phyloP scores from a whole-genome alignment of 73 alveolate species.

The Blepharisma stoltei region DNA sequence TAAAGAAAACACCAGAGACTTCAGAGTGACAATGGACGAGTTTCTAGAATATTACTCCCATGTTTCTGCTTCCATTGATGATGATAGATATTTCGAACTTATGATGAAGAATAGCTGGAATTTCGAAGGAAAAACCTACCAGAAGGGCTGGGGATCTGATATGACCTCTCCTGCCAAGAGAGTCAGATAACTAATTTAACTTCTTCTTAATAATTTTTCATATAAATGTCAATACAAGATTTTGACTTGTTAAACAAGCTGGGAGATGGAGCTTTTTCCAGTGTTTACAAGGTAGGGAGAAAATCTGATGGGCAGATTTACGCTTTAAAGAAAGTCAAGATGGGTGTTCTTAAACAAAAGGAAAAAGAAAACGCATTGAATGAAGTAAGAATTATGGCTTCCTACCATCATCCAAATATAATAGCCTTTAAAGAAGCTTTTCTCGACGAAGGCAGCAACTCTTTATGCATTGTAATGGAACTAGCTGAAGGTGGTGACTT shows the following conservation, averaged over 20 bases:
- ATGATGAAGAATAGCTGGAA: conserved; percentile 59
- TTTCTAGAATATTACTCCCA: conserved; percentile 83
- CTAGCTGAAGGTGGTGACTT: conserved; percentile 92
- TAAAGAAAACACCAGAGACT: conserved; percentile 40
- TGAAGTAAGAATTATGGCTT: conserved; percentile 48
- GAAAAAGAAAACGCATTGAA: conserved; percentile 54
- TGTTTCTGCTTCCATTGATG: conserved; percentile 80
- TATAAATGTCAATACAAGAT: conserved; percentile 28
- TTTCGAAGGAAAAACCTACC: conserved; percentile 18
- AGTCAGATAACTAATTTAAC: too few relatives aligned
- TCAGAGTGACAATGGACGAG: conserved; percentile 84
- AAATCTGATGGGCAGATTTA: conserved; percentile 39
- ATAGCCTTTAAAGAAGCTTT: conserved; percentile 48
- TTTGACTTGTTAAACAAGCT: conserved; percentile 40
- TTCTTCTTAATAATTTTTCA: too few relatives aligned
- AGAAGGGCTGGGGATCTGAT: background rate
- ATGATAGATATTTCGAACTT: conserved; percentile 71
- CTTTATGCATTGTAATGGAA: conserved; percentile 93
- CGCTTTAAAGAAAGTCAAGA: conserved; percentile 52
- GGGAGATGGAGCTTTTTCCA: conserved; percentile 33
- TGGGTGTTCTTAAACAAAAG: conserved; percentile 33
- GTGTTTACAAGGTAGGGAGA: conserved; percentile 38
- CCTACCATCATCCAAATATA: conserved; percentile 42
- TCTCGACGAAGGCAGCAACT: conserved; percentile 42
- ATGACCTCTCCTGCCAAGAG: too few relatives aligned